Evolutionary conservation across 208 protist genomes (phyloP).

Genomic region (Histomonas meleagridis): DNA sequence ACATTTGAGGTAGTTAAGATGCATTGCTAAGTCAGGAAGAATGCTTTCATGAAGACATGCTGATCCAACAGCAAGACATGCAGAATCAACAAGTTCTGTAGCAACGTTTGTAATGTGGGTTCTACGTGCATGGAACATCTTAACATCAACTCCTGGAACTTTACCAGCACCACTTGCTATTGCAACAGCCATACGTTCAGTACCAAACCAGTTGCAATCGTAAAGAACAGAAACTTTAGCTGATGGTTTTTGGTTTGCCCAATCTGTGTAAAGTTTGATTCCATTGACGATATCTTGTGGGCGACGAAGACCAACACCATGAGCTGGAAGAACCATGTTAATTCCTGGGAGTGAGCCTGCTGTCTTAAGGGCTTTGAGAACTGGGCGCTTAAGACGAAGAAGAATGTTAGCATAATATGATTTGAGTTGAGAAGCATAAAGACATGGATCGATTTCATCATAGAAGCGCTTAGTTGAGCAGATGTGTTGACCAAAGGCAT

Average conservation of each 20-base stretch:
- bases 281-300: neutral
- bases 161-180: neutral
- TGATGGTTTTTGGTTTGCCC: neutral
- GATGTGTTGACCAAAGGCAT: slow-evolving; percentile 19
- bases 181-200: neutral
- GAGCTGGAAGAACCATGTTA: neutral
- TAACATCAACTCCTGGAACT: neutral
- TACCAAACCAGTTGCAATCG: slow-evolving; percentile 25
- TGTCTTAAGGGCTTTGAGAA: neutral
- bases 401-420: slow-evolving; percentile 8
- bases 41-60: neutral
- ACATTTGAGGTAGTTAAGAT: slow-evolving; percentile 19
- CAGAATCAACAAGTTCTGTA: neutral
- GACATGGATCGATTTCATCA: neutral
- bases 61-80: neutral
- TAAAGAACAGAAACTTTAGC: neutral
- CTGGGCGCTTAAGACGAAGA: neutral
- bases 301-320: slow-evolving; percentile 6
- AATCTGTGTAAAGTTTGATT: slow-evolving; percentile 26
- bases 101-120: slow-evolving; percentile 19
- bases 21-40: neutral
- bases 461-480: neutral
- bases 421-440: neutral
- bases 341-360: neutral
- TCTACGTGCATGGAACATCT: neutral